Evolutionary conservation across 768 basidiomycete genomes (phyloP).

Genomic region (Suillus cothurnatus): DNA sequence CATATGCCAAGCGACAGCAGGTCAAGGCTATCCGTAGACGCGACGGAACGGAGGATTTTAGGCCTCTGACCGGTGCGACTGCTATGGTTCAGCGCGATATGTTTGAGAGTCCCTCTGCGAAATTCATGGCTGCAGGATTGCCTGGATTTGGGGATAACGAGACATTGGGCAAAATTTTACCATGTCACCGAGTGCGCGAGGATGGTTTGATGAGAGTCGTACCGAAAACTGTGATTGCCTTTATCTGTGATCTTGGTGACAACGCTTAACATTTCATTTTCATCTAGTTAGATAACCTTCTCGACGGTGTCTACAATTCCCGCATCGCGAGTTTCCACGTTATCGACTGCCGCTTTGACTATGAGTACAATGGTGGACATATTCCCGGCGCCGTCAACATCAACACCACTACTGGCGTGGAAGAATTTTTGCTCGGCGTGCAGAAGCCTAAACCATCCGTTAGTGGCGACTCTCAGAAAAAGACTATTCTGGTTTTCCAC

Average conservation of each 20-base stretch:
- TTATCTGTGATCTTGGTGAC: not conserved
- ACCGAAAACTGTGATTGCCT: slow-evolving; percentile 65
- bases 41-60: slow-evolving; percentile 82
- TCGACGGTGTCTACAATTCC: slow-evolving; percentile 72
- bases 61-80: slow-evolving; percentile 70
- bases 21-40: slow-evolving; percentile 76
- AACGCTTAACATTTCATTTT: slow-evolving; percentile 16
- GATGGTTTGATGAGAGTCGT: slow-evolving; percentile 95
- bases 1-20: slow-evolving; percentile 77
- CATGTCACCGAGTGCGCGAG: slow-evolving; percentile 91
- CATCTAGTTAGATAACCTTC: slow-evolving; percentile 69
- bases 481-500: slow-evolving; percentile 92
- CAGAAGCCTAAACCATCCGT: slow-evolving; percentile 65
- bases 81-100: slow-evolving; percentile 45
- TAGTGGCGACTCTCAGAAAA: slow-evolving; percentile 73
- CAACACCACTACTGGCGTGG: slow-evolving; percentile 76
- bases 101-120: slow-evolving; percentile 60
- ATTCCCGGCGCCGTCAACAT: slow-evolving; percentile 91
- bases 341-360: slow-evolving; percentile 97
- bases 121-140: slow-evolving; percentile 60
- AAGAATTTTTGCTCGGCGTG: slow-evolving; percentile 74
- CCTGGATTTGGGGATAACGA: slow-evolving; percentile 95
- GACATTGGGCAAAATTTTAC: slow-evolving; percentile 88
- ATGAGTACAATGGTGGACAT: slow-evolving; percentile 94
- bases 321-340: slow-evolving; percentile 72